phyloP scores from a whole-genome alignment of 306 rosid species.

The Fagus sylvatica region DNA sequence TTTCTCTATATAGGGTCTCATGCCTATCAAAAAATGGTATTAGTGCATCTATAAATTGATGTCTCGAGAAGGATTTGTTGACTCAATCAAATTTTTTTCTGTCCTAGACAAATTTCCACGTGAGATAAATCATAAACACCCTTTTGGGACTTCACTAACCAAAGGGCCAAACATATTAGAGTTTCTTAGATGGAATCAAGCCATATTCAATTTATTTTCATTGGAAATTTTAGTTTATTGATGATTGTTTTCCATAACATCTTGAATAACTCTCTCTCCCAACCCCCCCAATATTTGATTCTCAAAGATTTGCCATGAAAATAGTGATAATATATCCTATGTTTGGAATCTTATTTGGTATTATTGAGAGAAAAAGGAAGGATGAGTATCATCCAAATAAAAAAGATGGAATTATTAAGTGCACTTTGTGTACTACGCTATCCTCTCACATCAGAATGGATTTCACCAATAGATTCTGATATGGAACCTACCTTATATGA shows the following conservation, averaged over 20 bases:
- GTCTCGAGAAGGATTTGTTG: too few species aligned
- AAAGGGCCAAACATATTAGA: neutral
- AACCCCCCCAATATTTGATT: slow-evolving; percentile 18
- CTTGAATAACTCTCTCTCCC: neutral
- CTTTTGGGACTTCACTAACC: too few species aligned
- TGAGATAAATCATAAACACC: too few species aligned
- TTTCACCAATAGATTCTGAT: too few species aligned
- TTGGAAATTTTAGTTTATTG: neutral
- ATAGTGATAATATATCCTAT: slow-evolving; percentile 1
- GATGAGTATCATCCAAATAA: neutral
- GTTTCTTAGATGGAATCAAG: neutral
- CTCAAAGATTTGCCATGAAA: slow-evolving; percentile 36
- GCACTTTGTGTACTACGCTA: too few species aligned
- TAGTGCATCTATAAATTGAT: too few species aligned
- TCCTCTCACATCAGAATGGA: too few species aligned
- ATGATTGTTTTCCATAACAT: neutral
- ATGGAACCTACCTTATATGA: too few species aligned
- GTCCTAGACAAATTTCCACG: too few species aligned
- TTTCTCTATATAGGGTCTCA: too few species aligned
- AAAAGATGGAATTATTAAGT: neutral
- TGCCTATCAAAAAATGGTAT: too few species aligned
- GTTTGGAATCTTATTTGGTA: neutral
- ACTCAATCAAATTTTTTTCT: too few species aligned
- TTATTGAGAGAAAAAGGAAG: neutral
- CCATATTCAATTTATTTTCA: neutral